Percentiles rank a stretch among this genome's conserved stretches.
Evolutionary conservation across 208 protist species (phyloP).

Genomic region (Jaenimonas drosophilae): DNA sequence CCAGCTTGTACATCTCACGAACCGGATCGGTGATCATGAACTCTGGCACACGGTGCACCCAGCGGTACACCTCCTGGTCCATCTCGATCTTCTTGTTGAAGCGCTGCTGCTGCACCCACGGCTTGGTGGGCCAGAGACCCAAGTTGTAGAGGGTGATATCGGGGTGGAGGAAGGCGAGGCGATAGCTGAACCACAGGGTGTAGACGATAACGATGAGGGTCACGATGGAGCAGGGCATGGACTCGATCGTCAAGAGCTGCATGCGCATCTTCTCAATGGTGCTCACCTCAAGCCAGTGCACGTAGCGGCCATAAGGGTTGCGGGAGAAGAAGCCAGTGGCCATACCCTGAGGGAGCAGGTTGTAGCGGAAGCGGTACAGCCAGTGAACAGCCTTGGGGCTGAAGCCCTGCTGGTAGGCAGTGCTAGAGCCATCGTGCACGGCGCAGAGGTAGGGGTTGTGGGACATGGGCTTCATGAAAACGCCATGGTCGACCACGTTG

Average conservation of each 20-base stretch:
- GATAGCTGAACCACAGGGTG: conserved; percentile 61
- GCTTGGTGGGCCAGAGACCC: conserved; percentile 67
- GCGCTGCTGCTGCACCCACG: conserved; percentile 74
- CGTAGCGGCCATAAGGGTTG: conserved; percentile 74
- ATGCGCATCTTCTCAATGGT: conserved; percentile 75
- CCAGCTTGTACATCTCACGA: conserved; percentile 56
- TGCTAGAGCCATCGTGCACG: conserved; percentile 64
- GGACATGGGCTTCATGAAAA: conserved; percentile 65
- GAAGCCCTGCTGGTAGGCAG: conserved; percentile 67
- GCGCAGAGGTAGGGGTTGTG: conserved; percentile 59
- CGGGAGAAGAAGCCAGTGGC: conserved; percentile 63
- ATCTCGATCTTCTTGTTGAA: conserved; percentile 84
- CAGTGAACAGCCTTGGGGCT: conserved; percentile 51
- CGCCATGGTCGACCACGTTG: conserved; percentile 68
- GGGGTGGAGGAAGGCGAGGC: conserved; percentile 69
- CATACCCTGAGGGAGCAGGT: conserved; percentile 55
- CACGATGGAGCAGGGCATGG: conserved; percentile 38
- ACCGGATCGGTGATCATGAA: conserved; percentile 43
- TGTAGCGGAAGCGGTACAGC: conserved; percentile 84
- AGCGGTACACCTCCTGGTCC: conserved; percentile 71
- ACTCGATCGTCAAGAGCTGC: conserved; percentile 43
- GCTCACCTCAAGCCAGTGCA: conserved; percentile 85
- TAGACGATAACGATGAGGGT: conserved; percentile 32
- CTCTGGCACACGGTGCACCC: conserved; percentile 73
- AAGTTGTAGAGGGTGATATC: conserved; percentile 84